A percentile compares a stretch with the other conserved stretches of the same genome.
Evolutionary conservation across 1,139 yeast species (phyloP).

Genomic region (Kurtzmaniella quercitrusa): DNA sequence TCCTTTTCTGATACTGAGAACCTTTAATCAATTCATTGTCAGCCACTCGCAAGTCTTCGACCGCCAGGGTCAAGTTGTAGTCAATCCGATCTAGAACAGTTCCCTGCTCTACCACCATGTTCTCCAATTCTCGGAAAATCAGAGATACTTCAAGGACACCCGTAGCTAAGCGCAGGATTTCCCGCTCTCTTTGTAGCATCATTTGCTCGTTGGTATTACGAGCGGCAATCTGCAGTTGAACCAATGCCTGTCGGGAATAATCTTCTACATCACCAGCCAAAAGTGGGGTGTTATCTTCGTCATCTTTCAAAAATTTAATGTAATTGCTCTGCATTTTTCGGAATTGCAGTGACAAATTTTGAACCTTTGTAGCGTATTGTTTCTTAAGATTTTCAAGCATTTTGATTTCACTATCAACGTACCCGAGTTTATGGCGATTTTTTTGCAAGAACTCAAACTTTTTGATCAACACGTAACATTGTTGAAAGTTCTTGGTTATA

Average conservation of each 20-base stretch:
- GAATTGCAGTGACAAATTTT: constrained; percentile 70
- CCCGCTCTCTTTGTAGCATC: constrained; percentile 76
- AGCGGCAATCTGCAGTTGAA: constrained; percentile 45
- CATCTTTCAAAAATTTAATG: constrained; percentile 69
- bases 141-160: constrained; percentile 92
- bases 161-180: constrained; percentile 85
- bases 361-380: constrained; percentile 80
- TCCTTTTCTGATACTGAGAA: constrained; percentile 74
- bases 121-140: constrained; percentile 89
- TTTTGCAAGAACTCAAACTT: constrained; percentile 52
- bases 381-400: constrained; percentile 80
- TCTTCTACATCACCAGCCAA: constrained; percentile 12
- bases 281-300: constrained; percentile 31
- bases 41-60: constrained; percentile 69
- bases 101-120: constrained; percentile 92
- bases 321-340: constrained; percentile 87
- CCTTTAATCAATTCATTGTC: constrained; percentile 77
- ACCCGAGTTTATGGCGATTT: constrained; percentile 32
- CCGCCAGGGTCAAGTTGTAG: constrained; percentile 80
- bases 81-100: constrained; percentile 89
- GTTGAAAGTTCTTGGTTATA: constrained; percentile 70
- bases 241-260: constrained; percentile 38
- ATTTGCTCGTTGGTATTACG: constrained; percentile 34
- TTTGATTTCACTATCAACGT: constrained; percentile 48
- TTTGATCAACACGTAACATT: constrained; percentile 73